These are phyloP conservation scores for Pleurotus sapidus DNA, from an alignment of 768 basidiomycete genomes.

Conservation along the genomic window DNA sequence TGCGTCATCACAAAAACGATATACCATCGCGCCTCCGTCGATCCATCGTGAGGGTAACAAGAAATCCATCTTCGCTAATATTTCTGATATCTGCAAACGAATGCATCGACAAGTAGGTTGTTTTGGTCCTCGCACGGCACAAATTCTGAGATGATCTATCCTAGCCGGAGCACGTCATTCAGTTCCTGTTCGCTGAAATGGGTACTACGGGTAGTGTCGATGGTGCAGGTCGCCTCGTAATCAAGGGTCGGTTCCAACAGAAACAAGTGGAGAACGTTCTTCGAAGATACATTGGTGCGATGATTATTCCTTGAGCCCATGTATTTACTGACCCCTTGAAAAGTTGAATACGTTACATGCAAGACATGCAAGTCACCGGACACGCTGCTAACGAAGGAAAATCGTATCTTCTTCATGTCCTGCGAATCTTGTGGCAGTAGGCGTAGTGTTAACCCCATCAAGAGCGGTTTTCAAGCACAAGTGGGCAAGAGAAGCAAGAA, in stretches of 20 bases:
- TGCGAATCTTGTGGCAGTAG: constrained; percentile 90
- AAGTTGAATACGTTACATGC: constrained; percentile 98
- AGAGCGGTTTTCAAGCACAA: constrained; percentile 98
- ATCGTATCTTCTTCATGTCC: constrained; percentile 97
- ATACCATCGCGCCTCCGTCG: constrained; percentile 95
- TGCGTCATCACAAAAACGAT: constrained; percentile 83
- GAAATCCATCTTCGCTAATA: constrained; percentile 95
- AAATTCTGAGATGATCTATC: background rate
- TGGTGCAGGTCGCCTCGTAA: constrained; percentile 86
- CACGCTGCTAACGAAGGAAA: constrained; percentile 94
- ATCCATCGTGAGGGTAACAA: constrained; percentile 96
- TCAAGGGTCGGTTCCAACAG: constrained; percentile 97
- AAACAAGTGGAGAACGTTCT: constrained; percentile 98
- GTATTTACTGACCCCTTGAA: background rate
- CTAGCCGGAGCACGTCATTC: constrained; percentile 95
- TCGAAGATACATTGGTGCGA: constrained; percentile 91
- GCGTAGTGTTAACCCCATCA: constrained; percentile 93
- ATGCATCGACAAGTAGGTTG: constrained; percentile 81
- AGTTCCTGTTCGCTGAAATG: constrained; percentile 96
- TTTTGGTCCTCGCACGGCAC: background rate
- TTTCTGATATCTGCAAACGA: constrained; percentile 95
- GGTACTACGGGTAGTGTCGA: constrained; percentile 97
- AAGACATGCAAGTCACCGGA: constrained; percentile 99
- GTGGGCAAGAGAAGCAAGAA: constrained; percentile 86
- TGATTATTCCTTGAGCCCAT: background rate